Conservation (phyloP, 192 early-diverging fungal species). For the Backusella circina region DNA sequence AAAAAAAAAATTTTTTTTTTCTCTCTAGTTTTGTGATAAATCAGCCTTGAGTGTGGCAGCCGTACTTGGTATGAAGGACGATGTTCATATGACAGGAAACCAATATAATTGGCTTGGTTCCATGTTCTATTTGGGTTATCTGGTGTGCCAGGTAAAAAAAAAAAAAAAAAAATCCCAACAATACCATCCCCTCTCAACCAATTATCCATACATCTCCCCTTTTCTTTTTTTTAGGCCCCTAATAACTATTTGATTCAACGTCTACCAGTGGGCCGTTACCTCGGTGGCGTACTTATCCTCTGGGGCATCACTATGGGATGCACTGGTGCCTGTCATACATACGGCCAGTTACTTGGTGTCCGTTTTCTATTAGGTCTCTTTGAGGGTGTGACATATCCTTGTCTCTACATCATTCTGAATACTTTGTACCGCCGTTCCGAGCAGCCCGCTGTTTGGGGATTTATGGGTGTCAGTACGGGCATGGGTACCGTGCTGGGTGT, state of each 20-base stretch:
- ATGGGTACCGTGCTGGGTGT: slow-evolving; percentile 9
- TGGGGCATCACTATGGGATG: slow-evolving; percentile 16
- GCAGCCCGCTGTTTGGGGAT: slow-evolving; percentile 3
- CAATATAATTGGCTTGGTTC: slow-evolving; percentile 15
- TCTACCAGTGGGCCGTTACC: background rate
- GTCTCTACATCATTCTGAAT: slow-evolving; percentile 16
- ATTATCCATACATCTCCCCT: no score
- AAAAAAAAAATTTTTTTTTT: no score
- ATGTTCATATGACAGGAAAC: background rate
- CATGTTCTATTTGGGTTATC: slow-evolving; percentile 22
- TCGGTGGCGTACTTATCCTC: slow-evolving; percentile 7
- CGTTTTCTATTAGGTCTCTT: slow-evolving; percentile 27
- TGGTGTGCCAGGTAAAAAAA: slow-evolving; percentile 10
- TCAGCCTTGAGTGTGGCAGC: slow-evolving; percentile 8
- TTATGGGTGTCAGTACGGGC: slow-evolving; percentile 6
- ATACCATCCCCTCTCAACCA: no score
- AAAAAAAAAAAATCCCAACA: background rate
- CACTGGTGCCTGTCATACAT: slow-evolving; percentile 9
- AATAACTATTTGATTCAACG: slow-evolving; percentile 6
- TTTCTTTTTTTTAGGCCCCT: background rate
- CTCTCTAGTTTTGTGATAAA: slow-evolving; percentile 19
- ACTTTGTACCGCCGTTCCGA: slow-evolving; percentile 23
- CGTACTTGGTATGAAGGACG: slow-evolving; percentile 16
- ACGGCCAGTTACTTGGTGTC: slow-evolving; percentile 11
- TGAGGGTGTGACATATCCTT: slow-evolving; percentile 15